Evolutionary conservation across 495 filamentous ascomycete genomes (phyloP), one percentile per base, ranked within the genome.

Genomic region (Aspergillus wentii): DNA sequence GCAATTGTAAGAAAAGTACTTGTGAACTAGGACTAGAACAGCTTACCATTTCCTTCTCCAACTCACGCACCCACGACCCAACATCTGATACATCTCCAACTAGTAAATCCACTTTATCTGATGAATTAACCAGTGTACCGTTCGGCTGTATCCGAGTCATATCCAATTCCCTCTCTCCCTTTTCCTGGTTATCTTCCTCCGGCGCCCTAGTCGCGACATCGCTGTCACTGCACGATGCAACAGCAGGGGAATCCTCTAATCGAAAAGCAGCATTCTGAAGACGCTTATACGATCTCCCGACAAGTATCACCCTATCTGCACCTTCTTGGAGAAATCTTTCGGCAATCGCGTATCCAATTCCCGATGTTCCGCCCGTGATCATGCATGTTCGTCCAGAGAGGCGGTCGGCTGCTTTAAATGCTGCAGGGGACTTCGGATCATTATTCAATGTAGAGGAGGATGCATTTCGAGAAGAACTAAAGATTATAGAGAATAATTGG

Each of bases 311-410:
- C 17, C 71, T 72, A 1, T 44, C 57, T 19, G 74, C 79, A 15
- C 82, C 83, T 38, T 85, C 72, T 17, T 50, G 49, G 10, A 85
- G 77, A 50, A 92, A 84, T 3, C 76, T 62, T 15, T 62, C 56
- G 4, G 87, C 85, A 43, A 91, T 87, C 16, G 75, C 66, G 33
- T 66, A 66, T n/a, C 81, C 81, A 42, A 85, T 83, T 0, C 81
- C 81, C 5, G 78, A 75, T 14, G 75, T 75, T 1, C 70, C 78
- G 17, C 81, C 81, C 4, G 79, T 84, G 41, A 85, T 71, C 51
- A 85, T 57, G 42, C 63, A 71, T 32, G 56, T 69, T 35, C 71
- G 69, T 23, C 61, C 63, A 11, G 49, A 34, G 21, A 76, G 61
- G 14, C 61, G 52, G 11, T 38, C 44, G 17, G 54, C 38, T 25